Evolutionary conservation across 345 rosid genomes (phyloP), one percentile per base, ranked within the genome.

Genomic region (Brassica carinata): DNA sequence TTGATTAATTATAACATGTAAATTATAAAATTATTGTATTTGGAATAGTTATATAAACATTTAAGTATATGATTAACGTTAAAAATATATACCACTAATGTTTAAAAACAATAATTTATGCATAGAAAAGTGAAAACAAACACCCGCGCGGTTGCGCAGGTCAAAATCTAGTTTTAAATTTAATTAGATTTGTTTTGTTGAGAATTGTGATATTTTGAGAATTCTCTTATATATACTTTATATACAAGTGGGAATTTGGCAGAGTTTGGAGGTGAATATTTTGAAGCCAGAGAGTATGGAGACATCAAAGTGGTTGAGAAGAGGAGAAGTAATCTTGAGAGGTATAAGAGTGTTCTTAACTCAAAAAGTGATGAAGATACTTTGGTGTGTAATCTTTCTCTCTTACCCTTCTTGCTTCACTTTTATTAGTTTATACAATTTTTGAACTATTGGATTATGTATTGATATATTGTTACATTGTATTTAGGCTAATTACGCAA

Each of bases 401-500:
- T 51, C 53, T 11, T 45, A 10, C 53, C 1, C 53, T 45, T 45
- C 53, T 45, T 40, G 48, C 2, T 40, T 13, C 57, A 51, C 17
- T 4, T 51, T 15, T 53, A 53, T 53, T n/a, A 29, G n/a, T 51
- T 14, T 51, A 51, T 2, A 67, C 13, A 66, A 2, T 51, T 71
- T 77, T 71, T 57, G 43, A 30, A 40, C 5, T 69, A 72, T 8
- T 57, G 53, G 13, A 72, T 15, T 66, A 9, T 38, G 48, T 40
- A 70, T 15, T 45, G 8, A 36, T 65, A 27, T 71, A 8, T 68
- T 69, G 57, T 69, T 51, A 0, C 11, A 6, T 7, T 71, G 31
- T 29, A 18, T 33, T 68, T 72, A 94, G 98, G 90, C 85, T 58
- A 88, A 85, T 83, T 91, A 91, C 64, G 98, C 98, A 3, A 90